Base-by-base conservation (phyloP, 2,329 filamentous ascomycete species). In the Botrytis aclada region DNA sequence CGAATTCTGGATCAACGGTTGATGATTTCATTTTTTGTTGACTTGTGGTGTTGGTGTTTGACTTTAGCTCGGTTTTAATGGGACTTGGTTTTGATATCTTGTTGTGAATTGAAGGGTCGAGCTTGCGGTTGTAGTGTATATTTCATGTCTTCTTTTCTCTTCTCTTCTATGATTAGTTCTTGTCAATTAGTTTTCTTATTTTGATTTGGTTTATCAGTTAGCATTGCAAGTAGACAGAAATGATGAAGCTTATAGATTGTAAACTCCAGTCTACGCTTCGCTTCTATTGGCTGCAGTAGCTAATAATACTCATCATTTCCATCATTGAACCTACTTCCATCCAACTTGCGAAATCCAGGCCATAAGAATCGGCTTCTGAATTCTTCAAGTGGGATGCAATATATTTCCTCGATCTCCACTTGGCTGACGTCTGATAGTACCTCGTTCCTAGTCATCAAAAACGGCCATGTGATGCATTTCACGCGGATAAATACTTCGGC, bases 401-500 rank as follows among this genome's bases (percentile, higher is more conserved):
- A n/a, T 51, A n/a, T n/a, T 25, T n/a, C 47, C 25, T 14, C 12
- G 25, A n/a, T n/a, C 16, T n/a, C 25, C 2, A n/a, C n/a, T 51
- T 51, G 47, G 47, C 25, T n/a, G 7, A 0, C n/a, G 25, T 14
- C 9, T 51, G 45, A 51, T 51, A 51, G 45, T 25, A 10, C 20
- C 43, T 22, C 20, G 45, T 16, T n/a, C 47, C 22, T 14, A 16
- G 25, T 16, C 51, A 51, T 54, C 12, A 25, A 25, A 54, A 29
- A 54, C n/a, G 14, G 16, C n/a, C 51, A 56, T 56, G 51, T 56
- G 51, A 56, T 56, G n/a, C 16, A 18, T 56, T 56, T 20, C 56
- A 25, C 9, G 6, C 61, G 64, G 64, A 66, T 51, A 66, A 66
- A 66, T 64, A 10, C 7, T 64, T 64, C 32, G 64, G 64, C 10